These are phyloP conservation scores for Skeletonema grethae DNA, from an alignment of 108 stramenopile genomes.

Conservation along the genomic window DNA sequence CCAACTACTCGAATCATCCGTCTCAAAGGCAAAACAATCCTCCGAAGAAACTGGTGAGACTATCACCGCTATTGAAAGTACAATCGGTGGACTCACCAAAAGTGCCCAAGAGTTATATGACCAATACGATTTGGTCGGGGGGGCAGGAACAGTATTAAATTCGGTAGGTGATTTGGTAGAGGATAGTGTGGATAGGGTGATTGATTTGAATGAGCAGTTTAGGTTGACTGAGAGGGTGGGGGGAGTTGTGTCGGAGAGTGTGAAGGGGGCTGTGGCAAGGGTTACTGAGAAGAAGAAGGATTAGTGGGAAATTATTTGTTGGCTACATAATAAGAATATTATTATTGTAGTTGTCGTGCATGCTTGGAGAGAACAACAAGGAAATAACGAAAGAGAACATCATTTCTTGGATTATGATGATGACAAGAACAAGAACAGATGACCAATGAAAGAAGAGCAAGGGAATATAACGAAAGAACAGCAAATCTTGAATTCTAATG, in stretches of 20 bases:
- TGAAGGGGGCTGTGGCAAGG: too few relatives aligned
- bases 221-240: constrained; percentile 33
- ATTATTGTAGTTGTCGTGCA: too few relatives aligned
- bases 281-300: constrained; percentile 18
- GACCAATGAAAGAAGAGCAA: too few relatives aligned
- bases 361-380: too few relatives aligned
- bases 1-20: constrained; percentile 5
- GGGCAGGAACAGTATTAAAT: constrained; percentile 36
- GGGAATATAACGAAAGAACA: too few relatives aligned
- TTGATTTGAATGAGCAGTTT: constrained; percentile 42
- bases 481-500: too few relatives aligned
- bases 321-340: too few relatives aligned
- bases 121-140: constrained; percentile 39
- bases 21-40: constrained; percentile 24
- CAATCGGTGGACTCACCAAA: constrained; percentile 20
- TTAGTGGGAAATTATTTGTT: neutral
- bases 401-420: too few relatives aligned
- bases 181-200: constrained; percentile 39
- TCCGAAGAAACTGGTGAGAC: constrained; percentile 9
- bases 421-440: too few relatives aligned
- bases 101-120: constrained; percentile 36
- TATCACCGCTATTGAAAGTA: neutral
- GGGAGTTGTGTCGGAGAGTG: constrained; percentile 21
- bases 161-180: constrained; percentile 44
- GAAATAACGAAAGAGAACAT: too few relatives aligned